Evolutionary conservation across 495 filamentous ascomycete genomes (phyloP).

Genomic region (Sordaria brevicollis): DNA sequence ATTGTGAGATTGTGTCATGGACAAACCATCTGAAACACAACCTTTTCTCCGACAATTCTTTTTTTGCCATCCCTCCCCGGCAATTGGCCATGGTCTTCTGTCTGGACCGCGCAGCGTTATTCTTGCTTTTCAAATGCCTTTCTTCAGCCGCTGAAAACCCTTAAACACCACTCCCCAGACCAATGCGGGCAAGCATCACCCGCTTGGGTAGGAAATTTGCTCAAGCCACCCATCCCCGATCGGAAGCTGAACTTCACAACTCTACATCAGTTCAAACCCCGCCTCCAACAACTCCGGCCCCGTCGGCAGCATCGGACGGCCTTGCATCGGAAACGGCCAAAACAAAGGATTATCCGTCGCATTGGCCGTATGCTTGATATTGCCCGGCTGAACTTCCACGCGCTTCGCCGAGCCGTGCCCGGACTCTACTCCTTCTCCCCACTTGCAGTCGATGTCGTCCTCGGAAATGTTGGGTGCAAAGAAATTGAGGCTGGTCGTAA

Average conservation of each 20-base stretch:
- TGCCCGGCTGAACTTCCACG: background rate
- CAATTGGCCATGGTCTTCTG: background rate
- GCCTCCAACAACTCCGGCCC: slow-evolving; percentile 32
- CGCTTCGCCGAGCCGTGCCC: background rate
- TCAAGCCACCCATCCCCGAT: background rate
- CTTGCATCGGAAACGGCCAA: slow-evolving; percentile 47
- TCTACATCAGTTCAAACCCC: slow-evolving; percentile 32
- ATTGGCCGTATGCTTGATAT: slow-evolving; percentile 7
- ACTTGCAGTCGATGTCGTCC: slow-evolving; percentile 29
- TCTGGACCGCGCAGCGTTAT: background rate
- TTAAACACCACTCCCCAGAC: background rate
- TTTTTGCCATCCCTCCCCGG: background rate
- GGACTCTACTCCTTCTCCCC: slow-evolving; percentile 9
- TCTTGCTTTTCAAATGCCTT: background rate
- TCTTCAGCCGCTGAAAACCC: background rate
- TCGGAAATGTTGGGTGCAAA: slow-evolving; percentile 38
- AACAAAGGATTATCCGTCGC: slow-evolving; percentile 38
- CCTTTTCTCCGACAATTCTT: background rate
- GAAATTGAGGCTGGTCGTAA: slow-evolving; percentile 38
- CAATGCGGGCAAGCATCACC: background rate
- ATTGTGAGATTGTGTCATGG: background rate
- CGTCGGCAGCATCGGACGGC: slow-evolving; percentile 37
- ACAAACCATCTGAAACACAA: background rate
- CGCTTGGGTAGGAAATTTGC: too few relatives aligned
- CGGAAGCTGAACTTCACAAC: background rate